Evolutionary conservation across 352 stramenopile species (phyloP).

Genomic region (Phytophthora brassicae): DNA sequence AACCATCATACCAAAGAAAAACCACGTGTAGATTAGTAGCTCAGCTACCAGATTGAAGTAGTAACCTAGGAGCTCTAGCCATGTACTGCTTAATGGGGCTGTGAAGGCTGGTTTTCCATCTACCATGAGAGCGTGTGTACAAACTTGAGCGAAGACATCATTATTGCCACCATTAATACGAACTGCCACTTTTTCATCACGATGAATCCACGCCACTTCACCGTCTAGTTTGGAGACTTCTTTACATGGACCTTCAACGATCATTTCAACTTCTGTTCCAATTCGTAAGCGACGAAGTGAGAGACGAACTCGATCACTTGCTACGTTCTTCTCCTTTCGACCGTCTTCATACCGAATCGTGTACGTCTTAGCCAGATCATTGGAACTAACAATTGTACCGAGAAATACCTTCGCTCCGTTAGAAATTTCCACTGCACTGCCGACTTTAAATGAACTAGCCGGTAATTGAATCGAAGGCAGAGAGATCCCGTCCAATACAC

Average conservation of each 20-base stretch:
- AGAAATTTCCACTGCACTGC: slow-evolving; percentile 53
- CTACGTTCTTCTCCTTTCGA: slow-evolving; percentile 58
- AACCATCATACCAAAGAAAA: slow-evolving; percentile 58
- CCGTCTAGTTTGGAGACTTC: slow-evolving; percentile 72
- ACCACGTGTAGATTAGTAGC: slow-evolving; percentile 53
- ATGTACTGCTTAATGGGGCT: slow-evolving; percentile 66
- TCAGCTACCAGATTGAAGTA: slow-evolving; percentile 56
- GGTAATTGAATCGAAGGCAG: slow-evolving; percentile 40
- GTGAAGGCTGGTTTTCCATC: slow-evolving; percentile 63
- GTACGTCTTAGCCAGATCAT: slow-evolving; percentile 53
- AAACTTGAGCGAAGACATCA: slow-evolving; percentile 70
- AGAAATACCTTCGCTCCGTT: slow-evolving; percentile 49
- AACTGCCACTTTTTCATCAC: slow-evolving; percentile 64
- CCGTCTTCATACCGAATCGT: slow-evolving; percentile 59
- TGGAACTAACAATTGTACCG: slow-evolving; percentile 41
- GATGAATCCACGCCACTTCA: slow-evolving; percentile 74
- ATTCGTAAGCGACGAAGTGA: slow-evolving; percentile 57
- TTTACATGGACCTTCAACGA: slow-evolving; percentile 71
- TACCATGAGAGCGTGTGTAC: slow-evolving; percentile 63
- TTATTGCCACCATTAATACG: slow-evolving; percentile 65
- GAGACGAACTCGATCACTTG: slow-evolving; percentile 50
- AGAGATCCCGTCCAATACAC: slow-evolving; percentile 34
- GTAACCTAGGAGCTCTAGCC: slow-evolving; percentile 54
- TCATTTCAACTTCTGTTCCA: slow-evolving; percentile 72
- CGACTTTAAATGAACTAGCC: slow-evolving; percentile 33